These are phyloP conservation scores for Clavaria fumosa DNA, from an alignment of 768 basidiomycete genomes.

Conservation along the genomic window DNA sequence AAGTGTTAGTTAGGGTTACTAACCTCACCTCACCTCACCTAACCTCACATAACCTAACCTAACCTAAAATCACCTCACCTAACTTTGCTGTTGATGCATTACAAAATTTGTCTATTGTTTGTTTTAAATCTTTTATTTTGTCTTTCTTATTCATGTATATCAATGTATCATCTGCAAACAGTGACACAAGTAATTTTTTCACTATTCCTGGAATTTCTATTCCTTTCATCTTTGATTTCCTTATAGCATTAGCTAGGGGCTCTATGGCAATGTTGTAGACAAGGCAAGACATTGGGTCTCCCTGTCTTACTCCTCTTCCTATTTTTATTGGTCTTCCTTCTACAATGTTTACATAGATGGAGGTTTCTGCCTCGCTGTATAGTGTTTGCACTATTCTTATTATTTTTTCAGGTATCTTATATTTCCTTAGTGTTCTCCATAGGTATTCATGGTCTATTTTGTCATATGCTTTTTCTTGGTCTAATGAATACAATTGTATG, in stretches of 20 bases:
- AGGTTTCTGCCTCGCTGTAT: conserved; percentile 17
- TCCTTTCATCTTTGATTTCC: conserved; percentile 18
- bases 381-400: conserved; percentile 16
- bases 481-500: no score
- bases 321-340: conserved; percentile 15
- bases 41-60: neutral
- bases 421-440: conserved; percentile 1
- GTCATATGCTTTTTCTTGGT: conserved; percentile 10
- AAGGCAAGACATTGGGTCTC: conserved; percentile 25
- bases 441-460: conserved; percentile 4
- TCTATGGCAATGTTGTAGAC: conserved; percentile 28
- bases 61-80: conserved; percentile 2
- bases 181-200: conserved; percentile 16
- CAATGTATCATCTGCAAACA: conserved; percentile 28
- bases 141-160: conserved; percentile 1
- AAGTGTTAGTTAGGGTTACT: conserved; percentile 5
- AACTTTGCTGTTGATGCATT: conserved; percentile 16
- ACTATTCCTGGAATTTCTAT: conserved; percentile 10
- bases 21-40: conserved; percentile 8
- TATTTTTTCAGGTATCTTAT: conserved; percentile 15
- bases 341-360: conserved; percentile 21
- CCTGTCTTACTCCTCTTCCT: conserved; percentile 22
- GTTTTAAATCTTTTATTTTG: neutral
- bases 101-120: conserved; percentile 16
- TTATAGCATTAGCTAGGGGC: conserved; percentile 19